A percentile compares a stretch with the other conserved stretches of the same genome.
Evolutionary conservation across 345 rosid genomes (phyloP).

Genomic region (Sisymbrium altissimum): DNA sequence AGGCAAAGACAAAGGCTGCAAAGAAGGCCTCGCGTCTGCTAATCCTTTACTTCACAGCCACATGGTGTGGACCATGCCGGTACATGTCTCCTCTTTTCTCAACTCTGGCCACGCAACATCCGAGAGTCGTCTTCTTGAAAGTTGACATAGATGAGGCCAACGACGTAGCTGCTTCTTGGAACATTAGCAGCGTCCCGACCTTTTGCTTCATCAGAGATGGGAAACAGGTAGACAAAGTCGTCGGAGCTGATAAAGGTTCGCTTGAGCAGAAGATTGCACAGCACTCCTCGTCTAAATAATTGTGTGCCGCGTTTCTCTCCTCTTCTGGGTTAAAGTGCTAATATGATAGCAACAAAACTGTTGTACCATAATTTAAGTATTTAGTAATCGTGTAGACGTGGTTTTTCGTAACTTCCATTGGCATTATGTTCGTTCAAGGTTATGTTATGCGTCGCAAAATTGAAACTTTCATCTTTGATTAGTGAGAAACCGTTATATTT

Average conservation of each 20-base stretch:
- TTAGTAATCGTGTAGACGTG: slow-evolving; percentile 13
- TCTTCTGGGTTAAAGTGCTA: background rate
- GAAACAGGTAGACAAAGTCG: slow-evolving; percentile 78
- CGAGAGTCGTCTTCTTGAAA: slow-evolving; percentile 73
- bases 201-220: slow-evolving; percentile 70
- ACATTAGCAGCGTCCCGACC: slow-evolving; percentile 72
- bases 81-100: slow-evolving; percentile 78
- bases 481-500: background rate
- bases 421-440: background rate
- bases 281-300: slow-evolving; percentile 39
- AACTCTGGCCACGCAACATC: slow-evolving; percentile 64
- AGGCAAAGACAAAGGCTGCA: slow-evolving; percentile 62
- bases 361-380: background rate
- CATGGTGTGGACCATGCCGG: slow-evolving; percentile 96
- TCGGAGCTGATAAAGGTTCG: slow-evolving; percentile 75
- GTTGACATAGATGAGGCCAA: slow-evolving; percentile 43
- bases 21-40: slow-evolving; percentile 66
- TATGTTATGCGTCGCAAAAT: background rate
- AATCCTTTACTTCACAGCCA: slow-evolving; percentile 81
- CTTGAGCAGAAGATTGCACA: slow-evolving; percentile 69
- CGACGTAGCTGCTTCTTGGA: slow-evolving; percentile 48
- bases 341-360: background rate
- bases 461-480: background rate
- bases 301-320: background rate
- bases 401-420: background rate